Base-by-base conservation (phyloP, 106 monocot genomes). In the Dioscorea zingiberensis region DNA sequence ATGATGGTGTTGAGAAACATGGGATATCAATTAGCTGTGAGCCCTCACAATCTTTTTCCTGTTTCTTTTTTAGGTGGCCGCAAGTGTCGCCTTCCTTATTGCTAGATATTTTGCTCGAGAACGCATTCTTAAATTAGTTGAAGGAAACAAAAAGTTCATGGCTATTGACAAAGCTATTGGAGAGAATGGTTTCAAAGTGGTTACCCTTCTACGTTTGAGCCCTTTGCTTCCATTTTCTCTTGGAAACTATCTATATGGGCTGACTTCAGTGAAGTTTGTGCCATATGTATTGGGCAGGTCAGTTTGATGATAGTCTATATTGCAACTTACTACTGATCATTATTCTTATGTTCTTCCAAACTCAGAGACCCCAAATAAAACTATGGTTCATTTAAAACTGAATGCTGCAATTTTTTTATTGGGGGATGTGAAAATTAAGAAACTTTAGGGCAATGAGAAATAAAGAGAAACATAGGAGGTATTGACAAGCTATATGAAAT, bases 101-200 rank as follows among this genome's bases (percentile, higher is more conserved):
- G 94, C 94, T 79, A 80, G 94, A 68, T 95, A 95, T 72, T 91
- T 95, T 78, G 94, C 94, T 22, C 87, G 94, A 45, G 91, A 95
- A 44, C 74, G 91, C 14, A 87, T 95, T 76, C 91, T 95, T 25
- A 95, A 95, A 70, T 65, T 95, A 73, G 94, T 95, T 13, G 87
- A 91, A 76, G 94, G 91, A 60, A 91, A 95, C 65, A 87, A 95
- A 63, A 95, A 95, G 55, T 95, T 95, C 83, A 60, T 83, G 62
- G 94, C 94, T 51, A 95, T 95, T 73, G 94, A 95, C 74, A 91
- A 87, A 77, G 94, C 94, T 26, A 95, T 95, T 44, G 94, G 94
- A 60, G 94, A 95, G 56, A 91, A 95, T 76, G 94, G 94, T 16
- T 95, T 95, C 48, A 88, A 78, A 77, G 80, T 95, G 71, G 94